phyloP scores from a whole-genome alignment of 2,329 filamentous ascomycete genomes.

The Metarhizium guizhouense region DNA sequence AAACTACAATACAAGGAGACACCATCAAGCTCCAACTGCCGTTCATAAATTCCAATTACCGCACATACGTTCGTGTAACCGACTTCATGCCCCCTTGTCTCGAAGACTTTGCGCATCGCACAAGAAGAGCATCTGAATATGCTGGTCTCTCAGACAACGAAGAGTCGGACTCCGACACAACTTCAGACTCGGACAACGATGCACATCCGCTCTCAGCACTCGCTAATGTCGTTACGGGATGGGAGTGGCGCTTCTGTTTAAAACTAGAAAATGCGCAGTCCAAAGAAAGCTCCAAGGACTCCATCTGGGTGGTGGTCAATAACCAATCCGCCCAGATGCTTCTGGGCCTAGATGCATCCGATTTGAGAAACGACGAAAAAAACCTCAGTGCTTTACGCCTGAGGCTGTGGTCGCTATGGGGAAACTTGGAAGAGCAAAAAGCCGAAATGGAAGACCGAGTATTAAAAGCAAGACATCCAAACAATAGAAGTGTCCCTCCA shows the following conservation, averaged over 20 bases:
- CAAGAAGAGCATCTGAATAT: conserved; percentile 32
- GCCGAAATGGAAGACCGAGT: conserved; percentile 7
- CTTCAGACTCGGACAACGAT: conserved; percentile 13
- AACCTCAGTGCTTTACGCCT: conserved; percentile 51
- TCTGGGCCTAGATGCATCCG: conserved; percentile 35
- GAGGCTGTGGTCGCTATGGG: conserved; percentile 74
- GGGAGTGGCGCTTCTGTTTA: conserved; percentile 81
- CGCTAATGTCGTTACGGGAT: conserved; percentile 26
- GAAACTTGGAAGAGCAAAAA: conserved; percentile 69
- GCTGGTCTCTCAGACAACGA: conserved; percentile 39
- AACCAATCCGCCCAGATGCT: conserved; percentile 43
- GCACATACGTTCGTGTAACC: conserved; percentile 63
- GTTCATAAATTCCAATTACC: conserved; percentile 67
- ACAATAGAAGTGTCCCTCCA: background rate
- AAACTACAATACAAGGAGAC: conserved; percentile 32
- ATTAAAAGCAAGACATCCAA: background rate
- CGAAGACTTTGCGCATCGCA: conserved; percentile 57
- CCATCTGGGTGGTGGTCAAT: conserved; percentile 61
- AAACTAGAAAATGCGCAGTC: conserved; percentile 60
- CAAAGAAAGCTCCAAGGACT: conserved; percentile 26
- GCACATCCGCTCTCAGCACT: conserved; percentile 12
- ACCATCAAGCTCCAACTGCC: conserved; percentile 42
- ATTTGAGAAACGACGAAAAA: conserved; percentile 44
- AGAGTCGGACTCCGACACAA: conserved; percentile 13
- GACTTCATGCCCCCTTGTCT: conserved; percentile 68